A percentile compares a stretch with the other conserved stretches of the same genome.
phyloP scores from a whole-genome alignment of 192 early-diverging fungal genomes.

The Phlyctochytrium planicorne region DNA sequence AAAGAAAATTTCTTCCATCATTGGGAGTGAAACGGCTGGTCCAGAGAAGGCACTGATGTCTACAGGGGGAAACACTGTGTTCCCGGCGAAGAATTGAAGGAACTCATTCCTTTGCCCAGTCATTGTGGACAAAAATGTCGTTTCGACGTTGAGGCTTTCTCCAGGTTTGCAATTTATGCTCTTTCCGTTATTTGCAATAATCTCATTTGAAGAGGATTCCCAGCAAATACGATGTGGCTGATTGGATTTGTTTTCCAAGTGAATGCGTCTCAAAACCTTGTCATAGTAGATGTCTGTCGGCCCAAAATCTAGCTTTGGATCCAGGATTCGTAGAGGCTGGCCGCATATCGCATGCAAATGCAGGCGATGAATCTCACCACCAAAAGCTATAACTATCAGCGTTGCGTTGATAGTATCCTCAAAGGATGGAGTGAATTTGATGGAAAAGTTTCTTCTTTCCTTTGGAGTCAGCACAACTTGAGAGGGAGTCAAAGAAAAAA shows the following conservation, averaged over 20 bases:
- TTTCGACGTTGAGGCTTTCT: slow-evolving; percentile 30
- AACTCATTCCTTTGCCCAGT: slow-evolving; percentile 45
- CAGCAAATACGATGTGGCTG: slow-evolving; percentile 32
- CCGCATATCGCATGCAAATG: slow-evolving; percentile 29
- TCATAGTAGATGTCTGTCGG: slow-evolving; percentile 53
- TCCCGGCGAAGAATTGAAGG: slow-evolving; percentile 39
- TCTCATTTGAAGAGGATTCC: slow-evolving; percentile 39
- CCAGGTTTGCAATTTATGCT: slow-evolving; percentile 38
- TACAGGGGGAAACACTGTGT: slow-evolving; percentile 22
- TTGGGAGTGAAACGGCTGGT: slow-evolving; percentile 41
- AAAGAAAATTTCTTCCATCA: slow-evolving; percentile 47
- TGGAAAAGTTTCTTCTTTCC: slow-evolving; percentile 38
- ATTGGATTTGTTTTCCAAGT: slow-evolving; percentile 29
- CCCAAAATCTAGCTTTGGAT: slow-evolving; percentile 53
- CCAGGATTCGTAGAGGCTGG: slow-evolving; percentile 34
- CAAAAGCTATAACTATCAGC: slow-evolving; percentile 42
- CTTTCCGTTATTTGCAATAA: slow-evolving; percentile 37
- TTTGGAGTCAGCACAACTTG: slow-evolving; percentile 43
- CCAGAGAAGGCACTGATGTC: slow-evolving; percentile 41
- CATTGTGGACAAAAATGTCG: slow-evolving; percentile 40
- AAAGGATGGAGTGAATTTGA: slow-evolving; percentile 37
- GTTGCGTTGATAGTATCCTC: slow-evolving; percentile 25
- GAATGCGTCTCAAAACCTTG: slow-evolving; percentile 28
- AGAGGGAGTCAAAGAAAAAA: slow-evolving; percentile 36
- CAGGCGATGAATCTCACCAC: slow-evolving; percentile 37